Base-by-base conservation (phyloP, 148 eudicot species). In the Selenicereus undatus region DNA sequence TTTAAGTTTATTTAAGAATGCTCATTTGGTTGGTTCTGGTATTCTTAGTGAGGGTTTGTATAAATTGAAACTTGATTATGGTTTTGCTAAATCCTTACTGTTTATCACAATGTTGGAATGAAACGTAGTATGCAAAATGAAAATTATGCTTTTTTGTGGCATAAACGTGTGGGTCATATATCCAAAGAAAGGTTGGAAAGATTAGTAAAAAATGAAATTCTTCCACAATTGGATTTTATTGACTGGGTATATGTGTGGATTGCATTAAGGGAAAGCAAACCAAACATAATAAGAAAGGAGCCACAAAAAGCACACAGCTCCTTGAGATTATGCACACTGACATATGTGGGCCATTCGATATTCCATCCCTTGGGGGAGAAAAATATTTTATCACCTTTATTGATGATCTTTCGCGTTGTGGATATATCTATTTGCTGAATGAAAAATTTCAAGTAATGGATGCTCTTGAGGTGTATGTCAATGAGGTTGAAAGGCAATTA, bases 251-350 rank as follows among this genome's bases (percentile, higher is more conserved):
- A 0, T 84, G 71, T 84, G 84, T 86, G 71, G 83, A 84, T 54
- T 84, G 85, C 27, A 76, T 86, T 27, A 81, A 79, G 43, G 83
- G 70, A 26, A 84, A 86, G 45, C 39, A 78, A 76, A 78, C 80
- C 13, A 83, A 83, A 70, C 74, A 81, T 1, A 78, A 2, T 5
- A 86, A 83, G 82, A 81, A 86, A 81, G 43, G 78, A 7, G 51
- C 82, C 52, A 81, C 65, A 71, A 86, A 78, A 75, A 81, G 82
- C 65, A 75, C 76, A 2, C n/a, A n/a, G 18, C 84, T 86, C 52
- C 84, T 83, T 81, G 81, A 86, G 42, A 74, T 75, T 5, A 81
- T 86, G 2, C 32, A 39, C 78, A 78, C 72, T 62, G 8, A 77
- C 81, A 35, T 43, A 77, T 74, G 18, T 45, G 73, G 71, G 78